phyloP scores from a whole-genome alignment of 257 asterid genomes.

The Echites panduratus region DNA sequence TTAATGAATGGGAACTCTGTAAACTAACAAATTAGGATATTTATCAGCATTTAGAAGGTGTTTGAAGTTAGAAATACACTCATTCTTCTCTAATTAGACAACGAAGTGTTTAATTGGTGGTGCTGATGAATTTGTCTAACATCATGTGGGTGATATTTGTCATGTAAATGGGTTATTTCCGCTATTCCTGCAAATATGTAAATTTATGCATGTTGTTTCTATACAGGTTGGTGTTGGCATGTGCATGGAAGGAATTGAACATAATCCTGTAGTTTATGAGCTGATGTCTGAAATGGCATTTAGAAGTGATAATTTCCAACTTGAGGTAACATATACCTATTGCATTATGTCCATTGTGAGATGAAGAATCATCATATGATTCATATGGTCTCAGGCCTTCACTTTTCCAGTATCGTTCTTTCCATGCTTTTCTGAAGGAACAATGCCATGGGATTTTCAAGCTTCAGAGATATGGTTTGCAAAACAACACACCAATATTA shows the following conservation, averaged over 20 bases:
- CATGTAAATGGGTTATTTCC: background rate
- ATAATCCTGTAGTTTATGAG: conserved; percentile 91
- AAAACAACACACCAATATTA: background rate
- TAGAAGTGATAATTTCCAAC: conserved; percentile 46
- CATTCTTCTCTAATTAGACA: background rate
- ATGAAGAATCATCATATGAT: background rate
- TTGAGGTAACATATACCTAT: conserved; percentile 50
- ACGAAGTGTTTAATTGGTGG: background rate
- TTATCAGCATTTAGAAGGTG: background rate
- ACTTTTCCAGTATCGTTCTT: background rate
- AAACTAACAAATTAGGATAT: background rate
- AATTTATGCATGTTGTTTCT: conserved; percentile 7
- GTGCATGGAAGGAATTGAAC: conserved; percentile 99
- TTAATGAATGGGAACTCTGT: background rate
- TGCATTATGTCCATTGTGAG: background rate
- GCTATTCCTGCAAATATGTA: background rate
- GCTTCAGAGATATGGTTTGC: too few species aligned
- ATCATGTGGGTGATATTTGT: background rate
- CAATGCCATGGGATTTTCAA: background rate
- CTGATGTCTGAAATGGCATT: conserved; percentile 98
- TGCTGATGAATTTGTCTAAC: background rate
- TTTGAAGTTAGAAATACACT: background rate
- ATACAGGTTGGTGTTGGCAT: conserved; percentile 90
- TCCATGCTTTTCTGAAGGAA: background rate
- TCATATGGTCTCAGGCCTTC: background rate